These are phyloP conservation scores for Ustilago curta DNA, from an alignment of 1,284 basidiomycete species.

Conservation along the genomic window DNA sequence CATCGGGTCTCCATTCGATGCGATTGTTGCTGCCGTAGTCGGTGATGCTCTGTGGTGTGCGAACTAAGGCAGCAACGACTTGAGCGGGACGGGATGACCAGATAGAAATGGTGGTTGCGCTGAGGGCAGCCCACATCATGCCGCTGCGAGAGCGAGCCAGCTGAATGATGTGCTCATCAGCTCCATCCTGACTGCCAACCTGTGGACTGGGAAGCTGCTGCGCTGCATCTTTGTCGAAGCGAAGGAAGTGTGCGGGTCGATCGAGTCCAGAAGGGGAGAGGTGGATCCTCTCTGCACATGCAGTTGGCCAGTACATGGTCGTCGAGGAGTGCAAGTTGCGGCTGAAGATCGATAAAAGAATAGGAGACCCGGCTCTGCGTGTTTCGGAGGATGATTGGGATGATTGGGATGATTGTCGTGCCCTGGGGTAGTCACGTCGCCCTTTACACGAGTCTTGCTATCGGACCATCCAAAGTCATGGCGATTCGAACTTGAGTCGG, in stretches of 20 bases:
- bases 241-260: conserved; percentile 26
- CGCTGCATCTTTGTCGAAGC: conserved; percentile 47
- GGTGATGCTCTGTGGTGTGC: conserved; percentile 57
- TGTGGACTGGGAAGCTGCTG: conserved; percentile 24
- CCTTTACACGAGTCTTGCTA: background rate
- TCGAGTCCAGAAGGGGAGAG: conserved; percentile 57
- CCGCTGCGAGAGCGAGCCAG: conserved; percentile 55
- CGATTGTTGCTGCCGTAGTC: conserved; percentile 62
- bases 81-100: conserved; percentile 64
- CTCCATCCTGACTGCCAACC: background rate
- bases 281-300: conserved; percentile 59
- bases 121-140: conserved; percentile 58
- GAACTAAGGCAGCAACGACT: conserved; percentile 56
- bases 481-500: background rate
- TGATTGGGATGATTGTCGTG: background rate
- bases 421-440: background rate
- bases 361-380: background rate
- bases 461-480: background rate
- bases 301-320: conserved; percentile 67
- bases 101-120: conserved; percentile 49
- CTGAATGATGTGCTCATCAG: conserved; percentile 44
- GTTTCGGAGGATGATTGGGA: no score
- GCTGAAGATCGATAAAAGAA: no score
- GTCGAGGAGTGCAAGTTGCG: background rate
- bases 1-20: conserved; percentile 60